Evolutionary conservation across 148 eudicot genomes (phyloP), one percentile per base, ranked within the genome.

Genomic region (Rhododendron henanense): DNA sequence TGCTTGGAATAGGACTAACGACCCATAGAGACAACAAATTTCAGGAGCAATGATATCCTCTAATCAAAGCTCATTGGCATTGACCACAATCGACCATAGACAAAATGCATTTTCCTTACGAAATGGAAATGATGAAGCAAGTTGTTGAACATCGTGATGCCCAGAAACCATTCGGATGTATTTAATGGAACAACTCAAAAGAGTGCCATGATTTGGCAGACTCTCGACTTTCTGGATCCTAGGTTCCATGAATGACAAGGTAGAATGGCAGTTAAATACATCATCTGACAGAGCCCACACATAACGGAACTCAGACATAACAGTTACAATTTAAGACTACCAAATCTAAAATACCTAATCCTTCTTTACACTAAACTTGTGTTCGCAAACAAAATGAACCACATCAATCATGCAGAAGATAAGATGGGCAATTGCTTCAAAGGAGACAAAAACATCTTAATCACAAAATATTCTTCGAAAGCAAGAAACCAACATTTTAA

Each of bases 401-500:
- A 81, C 1, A 3, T 19, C 69, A 81, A 55, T 55, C 18, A 53
- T 1, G 28, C 57, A 23, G 1, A 81, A 81, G 71, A 81, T 55
- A 5, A 55, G n/a, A 15, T 33, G 8, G 23, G 83, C 28, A 50
- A 25, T 76, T 79, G 44, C 83, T 51, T 53, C 65, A 31, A 48
- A 28, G 48, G 39, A 80, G 13, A 80, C 67, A 28, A 28, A 79
- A 51, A 51, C 33, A 33, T 31, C 44, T 71, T 71, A 71, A 80
- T 80, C 19, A 21, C 13, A 79, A 67, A 6, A 44, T 7, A 51
- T 53, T 57, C 15, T 80, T 51, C 35, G 19, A 80, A 53, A 51
- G 65, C 63, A 80, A 31, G 25, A 83, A 67, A 67, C 37, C 57
- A 23, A 11, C 19, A 80, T 65, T 83, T 65, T 83, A 67, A 83